Evolutionary conservation across 2,329 filamentous ascomycete genomes (phyloP).

Genomic region (Bipolaris oryzae): DNA sequence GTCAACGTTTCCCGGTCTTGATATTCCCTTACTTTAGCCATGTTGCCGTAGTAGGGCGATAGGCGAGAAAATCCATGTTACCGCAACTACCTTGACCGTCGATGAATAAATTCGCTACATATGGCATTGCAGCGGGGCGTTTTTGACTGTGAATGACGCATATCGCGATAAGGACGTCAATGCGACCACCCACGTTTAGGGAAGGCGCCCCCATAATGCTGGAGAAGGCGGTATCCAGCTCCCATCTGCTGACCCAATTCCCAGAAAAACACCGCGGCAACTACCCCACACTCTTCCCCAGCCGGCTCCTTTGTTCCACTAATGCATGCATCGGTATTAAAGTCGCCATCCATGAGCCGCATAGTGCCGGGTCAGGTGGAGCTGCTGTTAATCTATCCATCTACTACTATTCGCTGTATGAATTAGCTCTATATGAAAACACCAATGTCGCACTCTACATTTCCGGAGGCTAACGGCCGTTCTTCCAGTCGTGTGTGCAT

Average conservation of each 20-base stretch:
- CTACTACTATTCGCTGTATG: conserved; percentile 20
- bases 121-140: too few relatives aligned
- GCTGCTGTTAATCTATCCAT: conserved; percentile 25
- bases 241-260: conserved; percentile 8
- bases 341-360: conserved; percentile 34
- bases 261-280: conserved; percentile 7
- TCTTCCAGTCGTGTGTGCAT: conserved; percentile 23
- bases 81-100: neutral
- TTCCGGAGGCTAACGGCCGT: conserved; percentile 20
- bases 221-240: neutral
- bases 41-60: too few relatives aligned
- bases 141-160: neutral
- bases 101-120: neutral
- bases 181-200: neutral
- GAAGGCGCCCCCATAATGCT: neutral
- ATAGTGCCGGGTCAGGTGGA: conserved; percentile 20
- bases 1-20: too few relatives aligned
- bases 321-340: conserved; percentile 24
- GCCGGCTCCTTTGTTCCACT: conserved; percentile 30
- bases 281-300: conserved; percentile 23
- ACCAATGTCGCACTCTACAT: conserved; percentile 18
- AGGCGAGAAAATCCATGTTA: too few relatives aligned
- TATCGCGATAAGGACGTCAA: neutral
- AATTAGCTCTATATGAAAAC: conserved; percentile 28
- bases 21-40: too few relatives aligned